phyloP scores from a whole-genome alignment of 257 asterid genomes.

The Solanum boliviense region DNA sequence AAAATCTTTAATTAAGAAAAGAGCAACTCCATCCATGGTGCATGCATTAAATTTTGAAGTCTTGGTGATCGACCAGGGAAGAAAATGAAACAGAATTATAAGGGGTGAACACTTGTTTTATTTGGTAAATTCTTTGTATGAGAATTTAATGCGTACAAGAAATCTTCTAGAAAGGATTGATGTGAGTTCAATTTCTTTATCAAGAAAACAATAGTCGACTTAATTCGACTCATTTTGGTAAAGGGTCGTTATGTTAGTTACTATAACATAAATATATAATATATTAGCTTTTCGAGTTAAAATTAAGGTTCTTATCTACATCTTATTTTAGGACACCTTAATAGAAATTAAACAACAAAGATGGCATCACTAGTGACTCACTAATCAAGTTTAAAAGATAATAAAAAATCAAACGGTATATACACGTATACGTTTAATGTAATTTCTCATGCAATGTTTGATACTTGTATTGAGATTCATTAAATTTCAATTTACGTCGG shows the following conservation, averaged over 20 bases:
- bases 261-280: background rate
- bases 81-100: background rate
- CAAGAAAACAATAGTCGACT: background rate
- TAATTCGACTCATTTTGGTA: background rate
- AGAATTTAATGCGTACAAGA: background rate
- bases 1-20: no score
- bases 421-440: no score
- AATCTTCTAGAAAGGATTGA: background rate
- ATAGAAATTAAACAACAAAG: background rate
- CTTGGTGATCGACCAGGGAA: background rate
- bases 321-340: background rate
- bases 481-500: background rate
- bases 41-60: background rate
- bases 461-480: background rate
- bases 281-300: background rate
- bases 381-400: background rate
- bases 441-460: background rate
- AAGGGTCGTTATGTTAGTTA: background rate
- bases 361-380: background rate
- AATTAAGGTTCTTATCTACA: background rate
- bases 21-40: background rate
- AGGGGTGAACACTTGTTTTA: background rate
- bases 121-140: background rate
- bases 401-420: background rate
- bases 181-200: background rate